Percentiles rank a stretch among this genome's conserved stretches.
Conservation (phyloP, 257 asterid genomes). For the Solanum ossicruentum region DNA sequence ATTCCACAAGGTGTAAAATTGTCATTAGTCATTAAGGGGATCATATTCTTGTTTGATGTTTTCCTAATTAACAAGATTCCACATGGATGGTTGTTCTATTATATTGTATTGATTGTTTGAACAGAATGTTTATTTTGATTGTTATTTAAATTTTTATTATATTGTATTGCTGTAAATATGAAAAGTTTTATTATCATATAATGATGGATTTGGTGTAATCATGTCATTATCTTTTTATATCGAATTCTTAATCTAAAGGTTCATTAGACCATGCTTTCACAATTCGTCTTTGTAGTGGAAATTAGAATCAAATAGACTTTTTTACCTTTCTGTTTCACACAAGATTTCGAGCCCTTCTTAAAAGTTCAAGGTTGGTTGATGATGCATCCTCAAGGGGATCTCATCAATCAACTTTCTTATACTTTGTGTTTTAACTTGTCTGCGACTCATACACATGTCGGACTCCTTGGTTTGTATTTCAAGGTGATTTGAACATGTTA, state of each 20-base stretch:
- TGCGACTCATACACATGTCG: neutral
- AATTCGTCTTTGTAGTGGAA: neutral
- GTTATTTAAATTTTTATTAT: neutral
- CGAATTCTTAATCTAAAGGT: neutral
- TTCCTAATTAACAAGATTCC: neutral
- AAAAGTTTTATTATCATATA: neutral
- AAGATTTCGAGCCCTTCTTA: neutral
- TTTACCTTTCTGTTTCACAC: neutral
- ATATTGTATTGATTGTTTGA: neutral
- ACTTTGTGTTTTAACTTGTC: neutral
- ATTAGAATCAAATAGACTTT: neutral
- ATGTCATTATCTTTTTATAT: neutral
- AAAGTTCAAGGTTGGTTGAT: neutral
- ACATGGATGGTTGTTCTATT: neutral
- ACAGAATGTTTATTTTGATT: accelerated
- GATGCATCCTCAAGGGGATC: neutral
- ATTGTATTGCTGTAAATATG: neutral
- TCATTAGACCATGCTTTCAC: neutral
- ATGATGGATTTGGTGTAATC: neutral
- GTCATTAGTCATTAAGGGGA: neutral
- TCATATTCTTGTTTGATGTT: neutral
- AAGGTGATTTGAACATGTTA: neutral
- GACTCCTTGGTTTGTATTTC: neutral
- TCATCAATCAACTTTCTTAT: neutral
- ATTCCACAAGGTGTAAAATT: neutral